Evolutionary conservation across 1,139 yeast genomes (phyloP), one percentile per base, ranked within the genome.

Genomic region (Suhomyces panamericanus): DNA sequence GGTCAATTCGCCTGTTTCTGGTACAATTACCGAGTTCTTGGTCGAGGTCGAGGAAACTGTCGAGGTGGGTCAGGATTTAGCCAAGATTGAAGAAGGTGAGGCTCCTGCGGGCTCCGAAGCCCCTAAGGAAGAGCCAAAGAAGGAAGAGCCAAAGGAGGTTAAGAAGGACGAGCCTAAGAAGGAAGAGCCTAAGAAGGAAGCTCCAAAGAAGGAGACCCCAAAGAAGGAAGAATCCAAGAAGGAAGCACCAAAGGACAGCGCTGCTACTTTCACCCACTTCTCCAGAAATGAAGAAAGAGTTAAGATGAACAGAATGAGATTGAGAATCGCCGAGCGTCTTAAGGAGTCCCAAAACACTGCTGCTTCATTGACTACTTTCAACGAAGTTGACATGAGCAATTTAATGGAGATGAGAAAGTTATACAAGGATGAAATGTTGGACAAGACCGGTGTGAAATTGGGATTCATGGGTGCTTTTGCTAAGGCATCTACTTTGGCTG

Each of bases 381-480:
- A 93, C 73, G 99, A 93, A 75, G 96, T 89, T 54, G 99, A 93
- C 75, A 93, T 93, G 99, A 77, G 95, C 50, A 83, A 86, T 54
- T 73, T 93, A 61, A 78, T 95, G 78, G 95, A 89, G 63, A 85
- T 95, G 93, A 86, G 99, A 77, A 91, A 91, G 73, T 77, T 87
- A 55, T 93, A 93, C 80, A 93, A 93, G 78, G 99, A 93, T 63
- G 99, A 93, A 72, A 80, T 95, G 66, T 80, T 95, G 64, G 95
- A 91, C 75, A 87, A 86, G 73, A 88, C 91, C 54, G 97, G 97
- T 60, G 79, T 86, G 71, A 95, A 95, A 78, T 80, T 93, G 59
- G 99, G 99, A 52, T 93, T 93, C 81, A 93, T 93, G 99, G 98
- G 99, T 69, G 90, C 96, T 31, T 93, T 93, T 76, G 84, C 98